Percentiles rank a stretch among this genome's conserved stretches.
phyloP scores from a whole-genome alignment of 2,329 filamentous ascomycete species.

The Ceratocystis destructans region DNA sequence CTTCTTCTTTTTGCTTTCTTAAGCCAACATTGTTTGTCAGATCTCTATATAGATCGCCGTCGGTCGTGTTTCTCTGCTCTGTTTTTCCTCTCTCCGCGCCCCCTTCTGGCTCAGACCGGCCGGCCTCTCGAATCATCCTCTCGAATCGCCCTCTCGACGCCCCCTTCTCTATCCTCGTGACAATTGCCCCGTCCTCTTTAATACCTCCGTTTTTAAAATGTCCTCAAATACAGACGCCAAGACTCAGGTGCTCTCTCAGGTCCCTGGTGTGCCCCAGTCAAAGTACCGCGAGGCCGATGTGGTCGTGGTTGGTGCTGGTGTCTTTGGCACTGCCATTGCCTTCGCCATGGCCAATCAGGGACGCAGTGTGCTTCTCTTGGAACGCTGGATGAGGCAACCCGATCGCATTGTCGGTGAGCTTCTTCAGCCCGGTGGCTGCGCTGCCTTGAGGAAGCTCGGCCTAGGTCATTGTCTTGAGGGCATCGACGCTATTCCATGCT shows the following conservation, averaged over 20 bases:
- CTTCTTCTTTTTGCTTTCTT: background rate
- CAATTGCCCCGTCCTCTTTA: background rate
- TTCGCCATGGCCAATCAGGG: conserved; percentile 77
- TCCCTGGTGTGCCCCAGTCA: background rate
- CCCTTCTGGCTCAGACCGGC: background rate
- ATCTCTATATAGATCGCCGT: background rate
- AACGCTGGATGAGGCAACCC: conserved; percentile 79
- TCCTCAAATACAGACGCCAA: background rate
- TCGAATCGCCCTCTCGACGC: too few relatives aligned
- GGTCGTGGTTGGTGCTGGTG: conserved; percentile 80
- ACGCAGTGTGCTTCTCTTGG: conserved; percentile 77
- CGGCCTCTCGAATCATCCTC: background rate
- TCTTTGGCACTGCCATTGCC: conserved; percentile 78
- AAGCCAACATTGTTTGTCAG: background rate
- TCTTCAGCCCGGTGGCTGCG: conserved; percentile 80
- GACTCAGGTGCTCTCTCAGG: conserved; percentile 4
- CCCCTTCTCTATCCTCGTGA: background rate
- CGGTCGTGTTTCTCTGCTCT: background rate
- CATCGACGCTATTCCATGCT: conserved; percentile 72
- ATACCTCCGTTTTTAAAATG: background rate
- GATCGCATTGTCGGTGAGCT: conserved; percentile 94
- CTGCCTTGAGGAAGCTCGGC: conserved; percentile 66
- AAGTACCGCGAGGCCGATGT: conserved; percentile 59
- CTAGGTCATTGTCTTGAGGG: conserved; percentile 68
- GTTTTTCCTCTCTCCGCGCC: background rate